Conservation (phyloP, 148 eudicot genomes). For the Cornus florida region DNA sequence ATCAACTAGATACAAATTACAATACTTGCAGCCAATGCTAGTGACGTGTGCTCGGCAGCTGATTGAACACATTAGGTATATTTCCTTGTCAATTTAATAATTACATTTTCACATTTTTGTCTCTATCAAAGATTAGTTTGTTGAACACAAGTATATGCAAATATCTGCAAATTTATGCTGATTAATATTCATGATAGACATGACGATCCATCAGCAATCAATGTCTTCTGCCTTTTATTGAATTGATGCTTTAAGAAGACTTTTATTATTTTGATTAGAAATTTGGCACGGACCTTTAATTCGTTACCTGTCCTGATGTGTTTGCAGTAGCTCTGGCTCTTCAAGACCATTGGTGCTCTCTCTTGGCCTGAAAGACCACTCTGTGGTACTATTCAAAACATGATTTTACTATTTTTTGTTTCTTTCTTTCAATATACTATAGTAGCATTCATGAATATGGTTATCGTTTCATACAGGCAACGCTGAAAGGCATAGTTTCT, state of each 20-base stretch:
- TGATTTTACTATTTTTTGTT: too few relatives aligned
- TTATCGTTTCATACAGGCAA: background rate
- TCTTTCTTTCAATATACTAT: too few relatives aligned
- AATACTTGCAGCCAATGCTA: slow-evolving; percentile 61
- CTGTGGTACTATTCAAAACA: slow-evolving; percentile 44
- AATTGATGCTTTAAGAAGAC: background rate
- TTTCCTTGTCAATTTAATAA: background rate
- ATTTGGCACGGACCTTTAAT: background rate
- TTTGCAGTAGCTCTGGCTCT: slow-evolving; percentile 67
- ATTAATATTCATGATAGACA: background rate
- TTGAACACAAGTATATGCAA: background rate
- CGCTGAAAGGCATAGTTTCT: background rate
- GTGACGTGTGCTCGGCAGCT: slow-evolving; percentile 85
- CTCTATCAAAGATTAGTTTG: background rate
- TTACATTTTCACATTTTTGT: background rate
- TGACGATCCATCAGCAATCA: background rate
- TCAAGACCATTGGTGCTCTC: slow-evolving; percentile 68
- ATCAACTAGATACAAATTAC: slow-evolving; percentile 13
- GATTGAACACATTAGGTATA: slow-evolving; percentile 80
- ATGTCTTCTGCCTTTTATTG: background rate
- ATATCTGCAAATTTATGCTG: background rate
- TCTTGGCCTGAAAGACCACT: slow-evolving; percentile 87
- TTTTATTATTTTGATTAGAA: background rate
- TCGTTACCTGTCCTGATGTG: background rate
- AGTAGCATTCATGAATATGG: background rate